These are phyloP conservation scores for Juncus effusus DNA, from an alignment of 176 grass and related monocot genomes.

Conservation along the genomic window DNA sequence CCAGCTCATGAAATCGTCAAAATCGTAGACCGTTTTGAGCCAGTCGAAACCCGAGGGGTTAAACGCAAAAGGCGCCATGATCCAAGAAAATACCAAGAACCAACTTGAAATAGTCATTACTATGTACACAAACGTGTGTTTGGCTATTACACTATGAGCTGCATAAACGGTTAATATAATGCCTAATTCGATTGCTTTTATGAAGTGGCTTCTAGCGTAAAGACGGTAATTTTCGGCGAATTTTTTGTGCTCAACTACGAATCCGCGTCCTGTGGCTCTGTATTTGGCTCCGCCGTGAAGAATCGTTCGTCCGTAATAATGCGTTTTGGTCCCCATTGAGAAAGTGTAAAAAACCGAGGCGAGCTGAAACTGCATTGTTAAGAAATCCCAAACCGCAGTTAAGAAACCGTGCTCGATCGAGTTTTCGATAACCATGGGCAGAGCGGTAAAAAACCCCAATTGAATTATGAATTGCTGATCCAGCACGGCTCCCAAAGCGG, in stretches of 20 bases:
- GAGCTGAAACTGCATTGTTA: constrained; percentile 93
- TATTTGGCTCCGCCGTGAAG: constrained; percentile 99
- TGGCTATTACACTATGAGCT: constrained; percentile 69
- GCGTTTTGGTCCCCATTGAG: constrained; percentile 90
- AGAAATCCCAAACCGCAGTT: constrained; percentile 81
- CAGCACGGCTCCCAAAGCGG: constrained; percentile 68
- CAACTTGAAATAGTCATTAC: constrained; percentile 87
- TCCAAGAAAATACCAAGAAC: constrained; percentile 91
- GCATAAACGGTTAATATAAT: constrained; percentile 92
- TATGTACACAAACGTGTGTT: constrained; percentile 83
- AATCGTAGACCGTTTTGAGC: constrained; percentile 99
- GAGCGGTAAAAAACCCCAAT: constrained; percentile 80
- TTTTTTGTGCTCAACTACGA: constrained; percentile 92
- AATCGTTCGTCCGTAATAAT: constrained; percentile 94
- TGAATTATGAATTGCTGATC: constrained; percentile 96
- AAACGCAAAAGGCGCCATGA: constrained; percentile 96
- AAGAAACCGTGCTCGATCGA: constrained; percentile 87
- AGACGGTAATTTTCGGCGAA: constrained; percentile 98
- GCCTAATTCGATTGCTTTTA: constrained; percentile 96
- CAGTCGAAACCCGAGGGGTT: constrained; percentile 99
- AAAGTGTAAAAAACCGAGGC: constrained; percentile 95
- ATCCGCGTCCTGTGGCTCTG: constrained; percentile 92
- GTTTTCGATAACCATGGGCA: constrained; percentile 96
- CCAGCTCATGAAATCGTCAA: constrained; percentile 97
- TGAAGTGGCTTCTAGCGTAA: constrained; percentile 90